A percentile compares a stretch with the other conserved stretches of the same genome.
phyloP scores from a whole-genome alignment of 306 rosid species.

The Astragalus membranaceus region DNA sequence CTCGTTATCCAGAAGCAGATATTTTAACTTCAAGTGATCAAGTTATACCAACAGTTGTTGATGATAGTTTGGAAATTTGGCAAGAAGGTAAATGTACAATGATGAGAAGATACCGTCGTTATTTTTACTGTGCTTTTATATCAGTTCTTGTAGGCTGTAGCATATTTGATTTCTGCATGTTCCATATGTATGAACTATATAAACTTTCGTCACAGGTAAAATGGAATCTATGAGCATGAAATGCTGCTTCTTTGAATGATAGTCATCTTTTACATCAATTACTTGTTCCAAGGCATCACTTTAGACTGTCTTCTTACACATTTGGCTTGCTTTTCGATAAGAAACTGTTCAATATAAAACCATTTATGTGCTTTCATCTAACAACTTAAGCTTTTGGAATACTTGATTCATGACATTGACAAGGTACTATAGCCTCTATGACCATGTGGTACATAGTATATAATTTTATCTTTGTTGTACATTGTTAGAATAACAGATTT shows the following conservation, averaged over 20 bases:
- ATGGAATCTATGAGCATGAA: conserved; percentile 3
- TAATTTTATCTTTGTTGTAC: neutral
- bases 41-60: conserved; percentile 79
- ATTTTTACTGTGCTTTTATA: neutral
- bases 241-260: neutral
- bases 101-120: neutral
- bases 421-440: neutral
- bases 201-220: neutral
- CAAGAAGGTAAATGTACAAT: conserved; percentile 53
- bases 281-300: neutral
- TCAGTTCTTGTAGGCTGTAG: neutral
- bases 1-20: conserved; percentile 87
- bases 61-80: conserved; percentile 82
- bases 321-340: conserved; percentile 4
- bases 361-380: neutral
- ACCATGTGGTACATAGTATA: neutral
- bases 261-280: conserved; percentile 9
- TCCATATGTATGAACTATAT: neutral
- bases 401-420: neutral
- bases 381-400: neutral
- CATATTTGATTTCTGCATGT: neutral
- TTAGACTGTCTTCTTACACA: neutral
- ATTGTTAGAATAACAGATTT: too few species aligned
- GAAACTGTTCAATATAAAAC: neutral
- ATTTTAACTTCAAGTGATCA: conserved; percentile 91